phyloP scores from a whole-genome alignment of 2,329 filamentous ascomycete species.

The Fusarium secorum region DNA sequence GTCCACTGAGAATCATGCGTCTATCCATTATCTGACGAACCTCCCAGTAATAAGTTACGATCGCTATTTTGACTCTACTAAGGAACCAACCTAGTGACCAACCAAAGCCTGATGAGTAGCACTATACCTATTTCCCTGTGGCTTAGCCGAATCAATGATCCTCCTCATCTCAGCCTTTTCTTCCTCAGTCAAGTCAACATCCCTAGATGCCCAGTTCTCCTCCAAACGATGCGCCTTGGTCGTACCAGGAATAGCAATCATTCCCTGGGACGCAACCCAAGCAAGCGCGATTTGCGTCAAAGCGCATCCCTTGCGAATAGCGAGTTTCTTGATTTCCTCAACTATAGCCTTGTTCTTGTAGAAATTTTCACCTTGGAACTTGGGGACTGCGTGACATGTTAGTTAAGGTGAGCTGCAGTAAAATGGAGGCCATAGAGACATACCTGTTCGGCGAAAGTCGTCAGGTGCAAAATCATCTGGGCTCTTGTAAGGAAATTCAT shows the following conservation, averaged over 20 bases:
- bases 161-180: not conserved
- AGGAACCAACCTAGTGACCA: not conserved
- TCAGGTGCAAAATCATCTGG: not conserved
- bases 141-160: not conserved
- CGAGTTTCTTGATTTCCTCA: not conserved
- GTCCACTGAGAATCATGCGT: too few species aligned
- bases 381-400: not conserved
- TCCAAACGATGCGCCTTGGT: not conserved
- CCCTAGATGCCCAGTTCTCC: not conserved
- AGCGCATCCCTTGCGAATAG: not conserved
- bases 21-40: not conserved
- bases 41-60: not conserved
- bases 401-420: too few species aligned
- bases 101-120: not conserved
- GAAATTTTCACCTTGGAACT: constrained; percentile 7
- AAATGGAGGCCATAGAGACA: too few species aligned
- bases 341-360: constrained; percentile 2
- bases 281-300: constrained; percentile 3
- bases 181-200: not conserved
- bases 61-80: not conserved
- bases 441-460: not conserved
- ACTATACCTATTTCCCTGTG: not conserved
- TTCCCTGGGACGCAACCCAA: not conserved
- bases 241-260: constrained; percentile 9
- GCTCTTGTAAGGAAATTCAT: not conserved